Base-by-base conservation (phyloP, 768 basidiomycete species). In the Pulveroboletus sp. region DNA sequence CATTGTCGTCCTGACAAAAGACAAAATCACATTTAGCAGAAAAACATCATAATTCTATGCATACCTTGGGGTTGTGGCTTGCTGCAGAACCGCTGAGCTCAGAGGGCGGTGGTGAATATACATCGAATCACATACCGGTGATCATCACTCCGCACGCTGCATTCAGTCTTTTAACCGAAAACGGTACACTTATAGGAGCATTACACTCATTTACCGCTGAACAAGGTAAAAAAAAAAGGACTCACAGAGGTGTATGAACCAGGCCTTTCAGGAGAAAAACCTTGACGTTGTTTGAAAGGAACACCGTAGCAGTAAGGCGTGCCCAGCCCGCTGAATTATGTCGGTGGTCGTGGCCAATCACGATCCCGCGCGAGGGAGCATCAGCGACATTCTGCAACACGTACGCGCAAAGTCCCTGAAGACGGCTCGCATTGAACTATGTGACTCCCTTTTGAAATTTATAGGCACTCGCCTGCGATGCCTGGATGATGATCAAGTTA, bases 61-160 rank as follows among this genome's bases (percentile, higher is more conserved):
- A 32, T 57, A 84, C 87, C 80, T 90, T 92, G 0, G 91, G 92
- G 62, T 94, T 94, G 60, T 94, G 92, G 53, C 85, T 88, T 3
- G 90, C 89, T 85, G 49, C 1, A 54, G 32, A 37, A 43, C 49
- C 5, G 53, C 44, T 44, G 23, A 43, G 31, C 16, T 47, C 38
- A 12, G 30, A 31, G 6, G 16, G 44, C 44, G 16, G 27, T 16
- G 16, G 43, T 37, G 43, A 39, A 37, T 14, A 51, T 45, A 14
- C 6, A 29, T n/a, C 29, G n/a, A 30, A 31, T 31, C 16, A 59
- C 70, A 35, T 41, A 83, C 87, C 89, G 55, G 92, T 94, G 43
- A 94, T 86, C 92, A 94, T 94, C 3, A 93, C 81, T 17, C 92
- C 92, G 51, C 86, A 85, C 2, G 85, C 83, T 4, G 91, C 89